These are phyloP conservation scores for Backusella tuberculispora DNA, from an alignment of 192 early-diverging fungal genomes.

Conservation along the genomic window DNA sequence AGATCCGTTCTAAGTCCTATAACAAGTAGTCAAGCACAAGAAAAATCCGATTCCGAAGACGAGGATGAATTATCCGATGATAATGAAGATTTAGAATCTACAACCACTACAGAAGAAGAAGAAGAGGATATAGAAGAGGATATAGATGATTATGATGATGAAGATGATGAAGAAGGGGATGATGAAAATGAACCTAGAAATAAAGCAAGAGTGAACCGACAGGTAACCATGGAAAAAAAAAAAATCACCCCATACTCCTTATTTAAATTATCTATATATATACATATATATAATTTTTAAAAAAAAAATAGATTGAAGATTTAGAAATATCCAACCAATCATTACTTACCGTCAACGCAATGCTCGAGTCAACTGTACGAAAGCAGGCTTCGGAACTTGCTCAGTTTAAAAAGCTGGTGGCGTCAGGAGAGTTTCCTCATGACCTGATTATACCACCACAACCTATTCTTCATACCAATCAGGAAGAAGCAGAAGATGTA, in stretches of 20 bases:
- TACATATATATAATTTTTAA: neutral
- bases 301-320: slow-evolving; percentile 48
- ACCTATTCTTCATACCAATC: neutral
- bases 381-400: slow-evolving; percentile 54
- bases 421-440: neutral
- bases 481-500: slow-evolving; percentile 9
- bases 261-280: neutral
- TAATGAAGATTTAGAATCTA: neutral
- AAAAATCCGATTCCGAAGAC: neutral
- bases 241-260: neutral
- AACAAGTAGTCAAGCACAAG: neutral
- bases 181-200: slow-evolving; percentile 5
- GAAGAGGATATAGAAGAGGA: neutral
- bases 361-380: slow-evolving; percentile 52
- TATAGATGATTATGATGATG: slow-evolving; percentile 5
- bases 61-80: neutral
- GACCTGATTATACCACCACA: slow-evolving; percentile 10
- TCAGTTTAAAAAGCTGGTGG: slow-evolving; percentile 44
- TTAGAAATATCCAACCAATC: slow-evolving; percentile 61
- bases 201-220: slow-evolving; percentile 27
- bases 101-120: neutral
- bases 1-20: slow-evolving; percentile 18
- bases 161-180: neutral
- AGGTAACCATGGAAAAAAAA: slow-evolving; percentile 10
- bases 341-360: slow-evolving; percentile 51